Conservation (phyloP, 116 monocot genomes). For the Iris pallida region DNA sequence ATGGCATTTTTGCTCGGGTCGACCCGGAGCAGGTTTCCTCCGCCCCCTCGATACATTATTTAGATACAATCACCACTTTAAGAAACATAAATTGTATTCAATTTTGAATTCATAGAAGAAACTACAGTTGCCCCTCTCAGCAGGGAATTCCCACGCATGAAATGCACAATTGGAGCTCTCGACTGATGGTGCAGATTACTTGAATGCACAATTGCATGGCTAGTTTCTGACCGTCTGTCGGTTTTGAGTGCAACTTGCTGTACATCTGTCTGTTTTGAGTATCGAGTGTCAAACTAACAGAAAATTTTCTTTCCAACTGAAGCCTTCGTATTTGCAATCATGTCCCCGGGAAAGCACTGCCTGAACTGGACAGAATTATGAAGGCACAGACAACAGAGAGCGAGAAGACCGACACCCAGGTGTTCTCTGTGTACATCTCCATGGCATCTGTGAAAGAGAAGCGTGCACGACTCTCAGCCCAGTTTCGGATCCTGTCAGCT, state of each 20-base stretch:
- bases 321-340: constrained; percentile 15
- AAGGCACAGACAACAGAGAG: constrained; percentile 96
- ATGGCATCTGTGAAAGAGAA: constrained; percentile 97
- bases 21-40: too few relatives aligned
- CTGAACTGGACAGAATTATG: constrained; percentile 88
- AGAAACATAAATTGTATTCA: too few relatives aligned
- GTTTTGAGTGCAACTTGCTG: too few relatives aligned
- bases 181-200: too few relatives aligned
- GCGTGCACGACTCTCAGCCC: constrained; percentile 83
- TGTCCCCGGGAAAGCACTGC: constrained; percentile 45
- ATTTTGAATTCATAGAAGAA: too few relatives aligned
- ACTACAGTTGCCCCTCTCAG: too few relatives aligned
- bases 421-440: constrained; percentile 95
- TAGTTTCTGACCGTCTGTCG: background rate
- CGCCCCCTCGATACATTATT: too few relatives aligned
- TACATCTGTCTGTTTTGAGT: too few relatives aligned
- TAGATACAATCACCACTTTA: too few relatives aligned
- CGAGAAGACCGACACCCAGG: constrained; percentile 91
- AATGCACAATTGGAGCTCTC: background rate
- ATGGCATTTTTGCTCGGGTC: too few relatives aligned
- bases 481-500: constrained; percentile 90
- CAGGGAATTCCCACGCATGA: background rate
- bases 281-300: too few relatives aligned
- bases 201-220: background rate
- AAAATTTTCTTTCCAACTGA: background rate